Evolutionary conservation across 352 stramenopile genomes (phyloP).

Genomic region (Peronospora farinosa): DNA sequence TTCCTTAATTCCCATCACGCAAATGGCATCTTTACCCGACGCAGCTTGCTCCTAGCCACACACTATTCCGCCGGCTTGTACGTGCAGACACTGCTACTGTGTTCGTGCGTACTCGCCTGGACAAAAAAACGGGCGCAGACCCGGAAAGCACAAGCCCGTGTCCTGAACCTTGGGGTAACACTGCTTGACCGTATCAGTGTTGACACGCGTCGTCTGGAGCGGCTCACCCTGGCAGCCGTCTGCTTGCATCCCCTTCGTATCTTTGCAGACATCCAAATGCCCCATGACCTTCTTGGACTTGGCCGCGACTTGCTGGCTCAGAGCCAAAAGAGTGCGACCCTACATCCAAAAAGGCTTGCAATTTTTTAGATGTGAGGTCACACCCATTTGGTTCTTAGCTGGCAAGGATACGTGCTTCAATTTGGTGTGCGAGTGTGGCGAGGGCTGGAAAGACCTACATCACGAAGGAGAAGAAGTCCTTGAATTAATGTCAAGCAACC

Average conservation of each 20-base stretch:
- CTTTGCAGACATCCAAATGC: slow-evolving; percentile 49
- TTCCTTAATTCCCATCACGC: slow-evolving; percentile 45
- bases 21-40: slow-evolving; percentile 37
- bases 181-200: slow-evolving; percentile 61
- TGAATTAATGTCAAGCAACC: slow-evolving; percentile 17
- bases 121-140: slow-evolving; percentile 64
- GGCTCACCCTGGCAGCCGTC: slow-evolving; percentile 59
- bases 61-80: slow-evolving; percentile 71
- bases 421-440: slow-evolving; percentile 47
- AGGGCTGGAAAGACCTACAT: slow-evolving; percentile 63
- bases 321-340: slow-evolving; percentile 24
- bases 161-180: slow-evolving; percentile 58
- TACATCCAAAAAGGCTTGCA: slow-evolving; percentile 41
- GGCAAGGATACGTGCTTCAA: slow-evolving; percentile 52
- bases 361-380: too few relatives aligned
- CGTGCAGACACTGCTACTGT: slow-evolving; percentile 61
- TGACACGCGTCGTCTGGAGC: slow-evolving; percentile 57
- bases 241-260: slow-evolving; percentile 48
- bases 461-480: slow-evolving; percentile 50
- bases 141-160: slow-evolving; percentile 51
- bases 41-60: slow-evolving; percentile 39
- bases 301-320: slow-evolving; percentile 30
- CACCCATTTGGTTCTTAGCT: too few relatives aligned
- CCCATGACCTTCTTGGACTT: slow-evolving; percentile 27
- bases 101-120: slow-evolving; percentile 57